Conservation (phyloP, 371 early-diverging fungal genomes). For the Apophysomyces trapeziformis region DNA sequence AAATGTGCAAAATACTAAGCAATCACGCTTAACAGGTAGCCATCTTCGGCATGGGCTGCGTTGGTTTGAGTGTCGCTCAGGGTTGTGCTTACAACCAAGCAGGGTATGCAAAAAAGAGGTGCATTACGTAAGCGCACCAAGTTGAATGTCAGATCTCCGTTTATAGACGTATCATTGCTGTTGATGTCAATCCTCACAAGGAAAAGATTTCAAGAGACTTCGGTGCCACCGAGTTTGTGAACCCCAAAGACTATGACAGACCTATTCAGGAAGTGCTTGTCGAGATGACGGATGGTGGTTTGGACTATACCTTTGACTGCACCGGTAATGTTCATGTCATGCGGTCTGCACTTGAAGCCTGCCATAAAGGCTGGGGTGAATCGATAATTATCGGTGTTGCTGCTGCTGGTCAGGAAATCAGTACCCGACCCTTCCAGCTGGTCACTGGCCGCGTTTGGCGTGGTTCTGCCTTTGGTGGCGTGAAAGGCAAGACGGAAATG, state of each 20-base stretch:
- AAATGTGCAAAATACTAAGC: too few species aligned
- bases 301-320: constrained; percentile 96
- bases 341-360: constrained; percentile 92
- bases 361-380: constrained; percentile 94
- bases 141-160: neutral
- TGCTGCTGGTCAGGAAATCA: constrained; percentile 89
- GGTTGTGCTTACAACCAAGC: constrained; percentile 82
- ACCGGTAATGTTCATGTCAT: constrained; percentile 90
- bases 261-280: constrained; percentile 86
- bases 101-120: constrained; percentile 26
- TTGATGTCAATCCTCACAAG: constrained; percentile 91
- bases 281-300: constrained; percentile 92
- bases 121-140: neutral
- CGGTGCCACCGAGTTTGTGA: constrained; percentile 93
- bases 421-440: constrained; percentile 93
- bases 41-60: constrained; percentile 95
- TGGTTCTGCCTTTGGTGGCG: constrained; percentile 96
- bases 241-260: constrained; percentile 81
- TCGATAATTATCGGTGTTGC: constrained; percentile 93
- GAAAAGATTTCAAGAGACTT: constrained; percentile 76
- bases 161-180: constrained; percentile 79
- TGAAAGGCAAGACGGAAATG: constrained; percentile 93
- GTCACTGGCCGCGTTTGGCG: constrained; percentile 96
- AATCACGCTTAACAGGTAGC: constrained; percentile 55
- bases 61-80: constrained; percentile 91